These are phyloP conservation scores for Umbelopsis sp. DNA, from an alignment of 192 early-diverging fungal species.

Conservation along the genomic window DNA sequence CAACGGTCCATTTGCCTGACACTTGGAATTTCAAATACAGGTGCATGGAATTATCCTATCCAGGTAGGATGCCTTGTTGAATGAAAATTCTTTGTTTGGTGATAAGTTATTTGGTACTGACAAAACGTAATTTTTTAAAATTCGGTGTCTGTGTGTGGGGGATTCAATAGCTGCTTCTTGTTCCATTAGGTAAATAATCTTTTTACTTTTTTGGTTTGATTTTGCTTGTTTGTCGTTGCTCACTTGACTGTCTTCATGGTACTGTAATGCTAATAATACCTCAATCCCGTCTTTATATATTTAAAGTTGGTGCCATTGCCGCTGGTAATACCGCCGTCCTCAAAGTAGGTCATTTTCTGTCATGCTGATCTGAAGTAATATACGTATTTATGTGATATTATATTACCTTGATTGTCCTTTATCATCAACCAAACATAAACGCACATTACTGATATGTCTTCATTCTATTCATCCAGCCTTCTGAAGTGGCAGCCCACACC, in stretches of 20 bases:
- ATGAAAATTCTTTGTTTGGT: no score
- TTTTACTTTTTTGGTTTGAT: background rate
- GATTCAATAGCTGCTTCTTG: constrained; percentile 13
- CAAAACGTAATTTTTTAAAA: no score
- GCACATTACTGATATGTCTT: no score
- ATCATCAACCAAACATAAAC: no score
- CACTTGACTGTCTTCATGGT: background rate
- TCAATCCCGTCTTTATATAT: constrained; percentile 50
- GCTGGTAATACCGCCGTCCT: constrained; percentile 83
- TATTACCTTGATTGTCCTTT: no score
- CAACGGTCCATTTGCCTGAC: background rate
- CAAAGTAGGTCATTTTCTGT: constrained; percentile 42
- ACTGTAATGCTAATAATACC: background rate
- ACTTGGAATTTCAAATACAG: constrained; percentile 10
- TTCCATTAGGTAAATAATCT: constrained; percentile 27
- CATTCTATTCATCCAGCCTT: constrained; percentile 46
- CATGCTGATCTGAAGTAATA: background rate
- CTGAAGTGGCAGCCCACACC: constrained; percentile 75
- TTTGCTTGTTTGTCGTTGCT: background rate
- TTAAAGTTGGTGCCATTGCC: constrained; percentile 83
- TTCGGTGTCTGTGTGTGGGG: no score
- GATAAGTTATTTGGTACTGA: background rate
- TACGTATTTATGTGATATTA: background rate
- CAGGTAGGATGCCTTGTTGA: constrained; percentile 31
- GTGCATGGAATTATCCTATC: constrained; percentile 59